A percentile compares a stretch with the other conserved stretches of the same genome.
Conservation (phyloP, 306 rosid genomes). For the Cucurbita ficifolia region DNA sequence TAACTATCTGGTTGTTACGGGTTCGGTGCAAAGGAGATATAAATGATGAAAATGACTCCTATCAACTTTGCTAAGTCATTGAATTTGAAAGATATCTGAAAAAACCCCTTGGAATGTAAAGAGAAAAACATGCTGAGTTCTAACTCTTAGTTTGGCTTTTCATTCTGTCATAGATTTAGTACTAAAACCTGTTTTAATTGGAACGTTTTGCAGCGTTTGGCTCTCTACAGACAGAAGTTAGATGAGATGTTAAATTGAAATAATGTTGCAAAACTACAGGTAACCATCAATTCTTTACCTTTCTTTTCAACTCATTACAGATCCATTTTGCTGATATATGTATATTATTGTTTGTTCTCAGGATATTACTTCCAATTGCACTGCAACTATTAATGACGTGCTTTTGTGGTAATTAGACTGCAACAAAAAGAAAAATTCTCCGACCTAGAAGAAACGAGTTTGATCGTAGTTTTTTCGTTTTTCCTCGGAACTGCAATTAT, state of each 20-base stretch:
- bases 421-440: not conserved
- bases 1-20: not conserved
- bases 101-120: not conserved
- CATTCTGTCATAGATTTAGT: not conserved
- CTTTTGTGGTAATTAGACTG: not conserved
- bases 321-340: not conserved
- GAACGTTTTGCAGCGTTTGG: slow-evolving; percentile 32
- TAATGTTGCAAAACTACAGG: slow-evolving; percentile 6
- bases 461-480: not conserved
- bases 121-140: not conserved
- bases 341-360: not conserved
- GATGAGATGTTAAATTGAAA: slow-evolving; percentile 31
- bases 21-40: not conserved
- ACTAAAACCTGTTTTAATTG: not conserved
- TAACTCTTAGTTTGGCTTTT: not conserved
- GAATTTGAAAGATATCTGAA: not conserved
- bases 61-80: not conserved
- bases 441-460: not conserved
- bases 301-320: not conserved
- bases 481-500: not conserved
- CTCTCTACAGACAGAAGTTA: slow-evolving; percentile 50
- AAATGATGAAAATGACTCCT: not conserved
- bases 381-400: not conserved
- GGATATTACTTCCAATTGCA: not conserved
- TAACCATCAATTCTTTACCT: slow-evolving; percentile 6